Evolutionary conservation across 371 early-diverging fungal species (phyloP).

Genomic region (Fennellomyces sp.): DNA sequence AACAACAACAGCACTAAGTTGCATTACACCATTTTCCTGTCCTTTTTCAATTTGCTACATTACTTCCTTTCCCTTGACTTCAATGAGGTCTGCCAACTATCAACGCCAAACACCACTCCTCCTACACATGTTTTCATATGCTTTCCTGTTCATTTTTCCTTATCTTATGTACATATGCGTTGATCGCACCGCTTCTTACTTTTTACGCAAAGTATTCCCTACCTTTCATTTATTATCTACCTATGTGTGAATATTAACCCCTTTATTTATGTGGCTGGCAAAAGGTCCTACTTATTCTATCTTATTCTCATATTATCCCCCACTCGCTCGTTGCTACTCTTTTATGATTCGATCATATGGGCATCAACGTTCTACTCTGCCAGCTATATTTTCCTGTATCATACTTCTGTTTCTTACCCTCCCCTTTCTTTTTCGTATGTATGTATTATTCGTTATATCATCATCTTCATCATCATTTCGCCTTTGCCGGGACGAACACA

Average conservation of each 20-base stretch:
- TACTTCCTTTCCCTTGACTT: background rate
- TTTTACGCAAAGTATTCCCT: background rate
- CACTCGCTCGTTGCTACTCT: background rate
- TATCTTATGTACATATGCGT: constrained; percentile 22
- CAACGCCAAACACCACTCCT: background rate
- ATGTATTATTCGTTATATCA: background rate
- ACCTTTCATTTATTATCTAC: constrained; percentile 1
- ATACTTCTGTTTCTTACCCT: background rate
- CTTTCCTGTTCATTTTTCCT: constrained; percentile 1
- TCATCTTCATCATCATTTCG: constrained; percentile 1
- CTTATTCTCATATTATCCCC: background rate
- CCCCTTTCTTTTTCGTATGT: background rate
- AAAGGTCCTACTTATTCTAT: constrained; percentile 5
- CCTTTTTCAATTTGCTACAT: background rate
- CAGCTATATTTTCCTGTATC: constrained; percentile 1
- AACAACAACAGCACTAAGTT: background rate
- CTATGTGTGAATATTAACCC: constrained; percentile 12
- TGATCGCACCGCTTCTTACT: constrained; percentile 2
- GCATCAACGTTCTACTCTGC: background rate
- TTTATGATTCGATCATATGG: background rate
- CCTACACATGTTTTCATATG: background rate
- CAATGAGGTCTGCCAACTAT: background rate
- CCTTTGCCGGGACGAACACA: constrained; percentile 1
- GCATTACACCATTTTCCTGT: background rate
- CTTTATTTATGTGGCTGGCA: constrained; percentile 7